Base-by-base conservation (phyloP, 1,284 basidiomycete genomes). In the Agroathelia rolfsii region DNA sequence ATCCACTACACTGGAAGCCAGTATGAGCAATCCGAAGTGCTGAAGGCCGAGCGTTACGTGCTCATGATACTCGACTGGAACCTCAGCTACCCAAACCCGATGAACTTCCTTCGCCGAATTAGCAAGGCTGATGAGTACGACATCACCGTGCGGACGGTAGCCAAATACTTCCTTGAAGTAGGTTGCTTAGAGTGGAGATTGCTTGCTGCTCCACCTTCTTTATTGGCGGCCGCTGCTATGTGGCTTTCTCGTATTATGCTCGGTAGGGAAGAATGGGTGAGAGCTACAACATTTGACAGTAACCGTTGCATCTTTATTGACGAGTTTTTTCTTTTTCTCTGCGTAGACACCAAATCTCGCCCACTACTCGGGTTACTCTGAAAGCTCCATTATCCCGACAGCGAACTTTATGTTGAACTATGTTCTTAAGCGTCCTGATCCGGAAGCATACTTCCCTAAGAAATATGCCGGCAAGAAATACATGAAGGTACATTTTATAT, bases 41-140 rank as follows among this genome's bases (percentile, higher is more conserved):
- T 95, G 34, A 80, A 88, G 46, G 94, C 94, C 1, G 94, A 98
- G 59, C 74, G 83, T 35, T 97, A 96, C 54, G 77, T 98, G 38
- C 64, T 98, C 39, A 84, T 87, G 55, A 88, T 89, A 4, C 66
- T 98, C 30, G 79, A 89, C 38, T 98, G 89, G 73, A 87, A 95
- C 55, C 52, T 97, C 41, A 81, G 80, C 47, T 95, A 86, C 53
- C 89, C 93, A 24, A 94, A 88, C 54, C 92, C 93, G 1, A 83
- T 97, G 50, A 84, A 94, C 57, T 97, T 86, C 60, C 67, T 97
- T 33, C 69, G 93, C 22, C 72, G 92, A 29, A 80, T 92, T 39
- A 92, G 87, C 58, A 98, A 97, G 59, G 95, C 94, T 3, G 95
- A 98, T 49, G 83, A 87, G 39, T 97, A 94, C 56, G 87, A 96